These are phyloP conservation scores for Heliocybe sulcata DNA, from an alignment of 1,284 basidiomycete genomes.

Conservation along the genomic window DNA sequence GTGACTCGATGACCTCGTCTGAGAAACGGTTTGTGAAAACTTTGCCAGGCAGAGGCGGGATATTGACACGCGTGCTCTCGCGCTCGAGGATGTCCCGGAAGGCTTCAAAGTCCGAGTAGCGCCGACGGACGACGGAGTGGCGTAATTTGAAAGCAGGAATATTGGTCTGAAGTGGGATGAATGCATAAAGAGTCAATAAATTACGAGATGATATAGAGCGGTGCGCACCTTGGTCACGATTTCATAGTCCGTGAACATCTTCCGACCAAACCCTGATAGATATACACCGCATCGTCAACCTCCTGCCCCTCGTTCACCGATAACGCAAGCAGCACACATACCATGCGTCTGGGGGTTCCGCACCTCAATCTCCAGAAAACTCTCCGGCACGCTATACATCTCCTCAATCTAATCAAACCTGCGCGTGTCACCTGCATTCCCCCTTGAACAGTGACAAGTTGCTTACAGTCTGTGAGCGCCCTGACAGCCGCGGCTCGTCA, in stretches of 20 bases:
- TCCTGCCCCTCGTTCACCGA: neutral
- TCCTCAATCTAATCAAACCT: conserved; percentile 75
- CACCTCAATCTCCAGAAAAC: conserved; percentile 97
- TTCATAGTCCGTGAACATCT: conserved; percentile 99
- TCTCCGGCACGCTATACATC: conserved; percentile 97
- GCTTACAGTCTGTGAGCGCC: conserved; percentile 79
- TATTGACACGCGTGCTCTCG: conserved; percentile 95
- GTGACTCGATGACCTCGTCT: conserved; percentile 92
- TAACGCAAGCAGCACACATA: conserved; percentile 26
- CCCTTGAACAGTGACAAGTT: conserved; percentile 1
- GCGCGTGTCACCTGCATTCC: conserved; percentile 19
- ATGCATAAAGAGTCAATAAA: conserved; percentile 1
- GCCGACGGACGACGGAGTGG: conserved; percentile 89
- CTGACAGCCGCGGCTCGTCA: conserved; percentile 61
- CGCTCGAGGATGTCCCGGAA: conserved; percentile 98
- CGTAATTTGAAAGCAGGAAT: conserved; percentile 98
- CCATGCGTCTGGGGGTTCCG: conserved; percentile 96
- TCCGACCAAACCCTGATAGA: conserved; percentile 77
- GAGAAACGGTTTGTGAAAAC: conserved; percentile 96
- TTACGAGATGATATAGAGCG: neutral
- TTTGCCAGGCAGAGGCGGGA: conserved; percentile 94
- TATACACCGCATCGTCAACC: neutral
- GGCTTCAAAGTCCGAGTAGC: conserved; percentile 98
- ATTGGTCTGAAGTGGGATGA: conserved; percentile 70
- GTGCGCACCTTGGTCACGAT: conserved; percentile 89